Evolutionary conservation across 2,329 filamentous ascomycete genomes (phyloP).

Genomic region (Sclerotinia glacialis): DNA sequence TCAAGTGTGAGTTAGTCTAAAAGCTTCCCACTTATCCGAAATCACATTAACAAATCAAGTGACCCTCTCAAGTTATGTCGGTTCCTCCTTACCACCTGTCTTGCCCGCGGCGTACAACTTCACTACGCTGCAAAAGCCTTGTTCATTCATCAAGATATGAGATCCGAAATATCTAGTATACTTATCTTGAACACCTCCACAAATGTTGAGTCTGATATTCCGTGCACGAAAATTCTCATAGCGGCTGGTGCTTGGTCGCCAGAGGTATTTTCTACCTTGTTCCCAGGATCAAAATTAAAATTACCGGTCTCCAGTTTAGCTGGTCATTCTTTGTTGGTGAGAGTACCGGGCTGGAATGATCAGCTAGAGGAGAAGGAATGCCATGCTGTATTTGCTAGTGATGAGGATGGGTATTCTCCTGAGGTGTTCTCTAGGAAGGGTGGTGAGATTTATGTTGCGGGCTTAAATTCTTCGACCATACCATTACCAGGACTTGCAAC

Average conservation of each 20-base stretch:
- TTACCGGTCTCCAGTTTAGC: conserved; percentile 62
- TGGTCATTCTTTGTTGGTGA: conserved; percentile 69
- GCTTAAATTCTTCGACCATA: conserved; percentile 61
- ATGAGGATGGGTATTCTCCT: conserved; percentile 55
- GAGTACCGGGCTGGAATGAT: conserved; percentile 51
- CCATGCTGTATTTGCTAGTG: conserved; percentile 64
- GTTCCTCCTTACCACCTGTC: conserved; percentile 59
- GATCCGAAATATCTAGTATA: conserved; percentile 52
- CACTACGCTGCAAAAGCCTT: conserved; percentile 62
- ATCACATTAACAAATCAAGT: conserved; percentile 40
- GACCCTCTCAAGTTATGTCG: conserved; percentile 65
- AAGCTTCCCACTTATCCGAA: neutral
- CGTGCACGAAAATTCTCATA: conserved; percentile 64
- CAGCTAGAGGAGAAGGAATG: conserved; percentile 49
- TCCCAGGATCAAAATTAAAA: conserved; percentile 51
- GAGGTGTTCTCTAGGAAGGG: conserved; percentile 67
- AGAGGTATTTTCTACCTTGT: conserved; percentile 61
- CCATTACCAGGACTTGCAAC: conserved; percentile 58
- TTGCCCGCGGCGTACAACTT: conserved; percentile 60
- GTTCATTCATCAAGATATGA: conserved; percentile 50
- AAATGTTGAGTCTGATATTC: conserved; percentile 50
- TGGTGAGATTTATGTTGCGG: conserved; percentile 70
- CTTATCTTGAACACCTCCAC: conserved; percentile 47
- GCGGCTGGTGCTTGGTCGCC: conserved; percentile 71
- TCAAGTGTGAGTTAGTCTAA: conserved; percentile 55